These are phyloP conservation scores for Sarocladiaceae sp. DNA, from an alignment of 2,329 filamentous ascomycete genomes.

Conservation along the genomic window DNA sequence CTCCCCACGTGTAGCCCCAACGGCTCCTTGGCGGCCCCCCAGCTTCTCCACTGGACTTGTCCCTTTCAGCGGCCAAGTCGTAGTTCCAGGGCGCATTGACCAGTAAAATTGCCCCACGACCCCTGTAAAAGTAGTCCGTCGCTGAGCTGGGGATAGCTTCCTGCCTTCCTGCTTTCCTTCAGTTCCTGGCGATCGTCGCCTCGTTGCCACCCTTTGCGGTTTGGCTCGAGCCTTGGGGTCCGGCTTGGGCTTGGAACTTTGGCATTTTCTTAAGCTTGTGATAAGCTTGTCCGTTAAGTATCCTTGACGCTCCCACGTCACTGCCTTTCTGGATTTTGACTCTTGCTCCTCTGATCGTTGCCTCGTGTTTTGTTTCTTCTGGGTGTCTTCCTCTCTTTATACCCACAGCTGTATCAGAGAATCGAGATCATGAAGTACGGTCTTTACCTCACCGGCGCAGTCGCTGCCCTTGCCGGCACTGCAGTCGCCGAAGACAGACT, in stretches of 20 bases:
- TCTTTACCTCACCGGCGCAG: constrained; percentile 18
- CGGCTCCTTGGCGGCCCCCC: neutral
- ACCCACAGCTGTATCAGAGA: too few species aligned
- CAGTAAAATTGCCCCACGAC: neutral
- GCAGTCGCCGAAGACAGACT: constrained; percentile 40
- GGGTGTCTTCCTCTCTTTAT: neutral
- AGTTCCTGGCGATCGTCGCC: constrained; percentile 1
- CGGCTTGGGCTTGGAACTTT: neutral
- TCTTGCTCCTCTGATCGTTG: neutral
- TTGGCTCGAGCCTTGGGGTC: neutral
- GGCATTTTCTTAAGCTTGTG: neutral
- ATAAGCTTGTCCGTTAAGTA: neutral
- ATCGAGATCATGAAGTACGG: constrained; percentile 18
- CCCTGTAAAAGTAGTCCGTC: neutral
- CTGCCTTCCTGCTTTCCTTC: constrained; percentile 2
- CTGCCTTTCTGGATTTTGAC: neutral
- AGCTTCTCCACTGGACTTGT: too few species aligned
- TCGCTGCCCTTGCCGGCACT: constrained; percentile 23
- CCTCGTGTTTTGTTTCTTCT: neutral
- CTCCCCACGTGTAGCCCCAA: constrained; percentile 12
- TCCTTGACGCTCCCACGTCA: constrained; percentile 1
- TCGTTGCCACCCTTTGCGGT: neutral
- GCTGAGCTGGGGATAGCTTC: neutral
- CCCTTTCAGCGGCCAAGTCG: neutral
- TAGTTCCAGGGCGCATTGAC: neutral